Conservation (phyloP, 305 asterid species). For the Fraxinus xanthoxyloides region DNA sequence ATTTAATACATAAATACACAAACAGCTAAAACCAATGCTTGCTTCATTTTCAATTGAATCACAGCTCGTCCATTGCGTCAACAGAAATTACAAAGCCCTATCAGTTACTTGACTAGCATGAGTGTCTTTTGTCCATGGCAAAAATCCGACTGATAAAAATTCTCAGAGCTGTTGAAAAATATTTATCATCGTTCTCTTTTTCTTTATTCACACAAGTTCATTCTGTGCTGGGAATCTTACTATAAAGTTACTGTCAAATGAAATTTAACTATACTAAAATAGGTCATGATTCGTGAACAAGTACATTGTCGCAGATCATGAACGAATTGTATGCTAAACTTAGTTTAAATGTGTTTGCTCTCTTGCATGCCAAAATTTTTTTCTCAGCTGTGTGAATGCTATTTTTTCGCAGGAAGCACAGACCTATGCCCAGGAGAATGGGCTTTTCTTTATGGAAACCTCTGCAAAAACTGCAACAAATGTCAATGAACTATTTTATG, state of each 20-base stretch:
- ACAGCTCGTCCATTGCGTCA: not conserved
- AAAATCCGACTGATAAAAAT: not conserved
- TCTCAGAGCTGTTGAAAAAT: not conserved
- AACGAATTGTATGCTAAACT: not conserved
- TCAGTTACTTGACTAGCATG: not conserved
- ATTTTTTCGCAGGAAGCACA: slow-evolving; percentile 53
- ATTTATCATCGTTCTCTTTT: too few species aligned
- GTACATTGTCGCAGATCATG: not conserved
- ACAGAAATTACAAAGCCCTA: not conserved
- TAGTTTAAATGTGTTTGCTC: not conserved
- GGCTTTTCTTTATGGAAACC: slow-evolving; percentile 73
- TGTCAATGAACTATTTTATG: slow-evolving; percentile 65
- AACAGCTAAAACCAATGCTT: not conserved
- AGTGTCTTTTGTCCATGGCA: not conserved
- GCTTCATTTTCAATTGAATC: not conserved
- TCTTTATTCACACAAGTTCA: not conserved
- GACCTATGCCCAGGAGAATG: slow-evolving; percentile 63
- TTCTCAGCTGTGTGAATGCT: slow-evolving; percentile 8
- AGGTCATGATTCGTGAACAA: not conserved
- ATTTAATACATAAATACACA: not conserved
- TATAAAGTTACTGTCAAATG: not conserved
- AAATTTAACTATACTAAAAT: not conserved
- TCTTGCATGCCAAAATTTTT: not conserved
- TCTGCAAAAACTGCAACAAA: slow-evolving; percentile 69
- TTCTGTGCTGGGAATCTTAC: not conserved